Conservation (phyloP, 2,329 filamentous ascomycete species). For the Botrytis porri region DNA sequence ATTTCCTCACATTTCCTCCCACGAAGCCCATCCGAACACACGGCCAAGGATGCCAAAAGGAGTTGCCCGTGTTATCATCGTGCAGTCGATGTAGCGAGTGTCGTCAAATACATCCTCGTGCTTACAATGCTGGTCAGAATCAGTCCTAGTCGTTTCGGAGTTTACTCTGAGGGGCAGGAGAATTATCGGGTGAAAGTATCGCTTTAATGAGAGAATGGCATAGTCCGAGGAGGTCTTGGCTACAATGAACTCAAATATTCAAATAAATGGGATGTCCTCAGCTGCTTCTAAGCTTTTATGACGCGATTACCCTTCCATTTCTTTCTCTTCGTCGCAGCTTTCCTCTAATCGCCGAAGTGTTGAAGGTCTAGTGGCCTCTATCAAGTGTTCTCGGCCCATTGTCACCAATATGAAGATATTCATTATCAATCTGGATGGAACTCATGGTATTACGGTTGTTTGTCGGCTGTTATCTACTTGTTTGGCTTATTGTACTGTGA, state of each 20-base stretch:
- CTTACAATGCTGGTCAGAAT: slow-evolving; percentile 1
- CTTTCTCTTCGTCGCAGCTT: background rate
- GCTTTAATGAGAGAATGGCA: background rate
- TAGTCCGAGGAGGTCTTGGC: background rate
- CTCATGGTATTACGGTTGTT: slow-evolving; percentile 46
- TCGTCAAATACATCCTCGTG: slow-evolving; percentile 2
- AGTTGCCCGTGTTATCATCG: slow-evolving; percentile 9
- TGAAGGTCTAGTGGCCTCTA: slow-evolving; percentile 19
- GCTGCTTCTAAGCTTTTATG: slow-evolving; percentile 3
- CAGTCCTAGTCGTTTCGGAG: background rate
- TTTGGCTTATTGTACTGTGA: slow-evolving; percentile 46
- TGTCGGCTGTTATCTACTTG: slow-evolving; percentile 44
- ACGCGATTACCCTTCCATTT: background rate
- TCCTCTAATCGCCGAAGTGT: background rate
- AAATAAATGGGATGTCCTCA: background rate
- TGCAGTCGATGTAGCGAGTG: background rate
- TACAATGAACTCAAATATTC: background rate
- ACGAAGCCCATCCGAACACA: background rate
- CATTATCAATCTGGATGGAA: slow-evolving; percentile 49
- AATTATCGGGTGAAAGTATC: background rate
- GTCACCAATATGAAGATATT: slow-evolving; percentile 41
- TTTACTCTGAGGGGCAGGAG: background rate
- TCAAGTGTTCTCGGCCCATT: slow-evolving; percentile 33
- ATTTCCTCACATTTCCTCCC: background rate
- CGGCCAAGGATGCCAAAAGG: slow-evolving; percentile 5